Evolutionary conservation across 83 land plant genomes (phyloP).

Genomic region (Picea mariana): DNA sequence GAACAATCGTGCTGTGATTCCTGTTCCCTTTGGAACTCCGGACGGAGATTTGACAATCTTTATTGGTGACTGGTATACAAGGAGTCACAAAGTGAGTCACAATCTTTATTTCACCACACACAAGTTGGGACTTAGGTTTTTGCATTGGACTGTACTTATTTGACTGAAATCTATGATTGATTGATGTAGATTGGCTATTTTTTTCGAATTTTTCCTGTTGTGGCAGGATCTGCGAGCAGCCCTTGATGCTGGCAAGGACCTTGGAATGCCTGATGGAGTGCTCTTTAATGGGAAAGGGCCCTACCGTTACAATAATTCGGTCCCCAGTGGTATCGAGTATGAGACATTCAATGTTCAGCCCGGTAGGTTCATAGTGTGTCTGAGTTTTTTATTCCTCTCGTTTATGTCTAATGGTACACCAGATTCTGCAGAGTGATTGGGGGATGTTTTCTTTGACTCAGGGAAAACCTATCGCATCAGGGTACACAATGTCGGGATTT

Average conservation of each 20-base stretch:
- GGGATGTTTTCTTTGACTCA: slow-evolving; percentile 24
- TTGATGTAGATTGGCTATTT: background rate
- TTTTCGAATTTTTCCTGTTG: background rate
- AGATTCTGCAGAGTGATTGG: slow-evolving; percentile 8
- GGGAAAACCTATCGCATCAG: slow-evolving; percentile 84
- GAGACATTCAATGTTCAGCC: slow-evolving; percentile 58
- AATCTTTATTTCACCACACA: background rate
- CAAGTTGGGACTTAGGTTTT: background rate
- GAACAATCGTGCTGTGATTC: slow-evolving; percentile 39
- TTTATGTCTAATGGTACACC: background rate
- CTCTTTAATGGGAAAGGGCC: slow-evolving; percentile 77
- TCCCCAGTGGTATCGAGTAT: slow-evolving; percentile 39
- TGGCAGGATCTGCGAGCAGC: slow-evolving; percentile 55
- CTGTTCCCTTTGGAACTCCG: slow-evolving; percentile 63
- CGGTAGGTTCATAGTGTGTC: slow-evolving; percentile 32
- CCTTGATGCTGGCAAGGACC: slow-evolving; percentile 60
- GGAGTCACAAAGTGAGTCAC: slow-evolving; percentile 51
- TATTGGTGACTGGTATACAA: slow-evolving; percentile 75
- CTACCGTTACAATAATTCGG: slow-evolving; percentile 54
- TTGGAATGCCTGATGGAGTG: slow-evolving; percentile 78
- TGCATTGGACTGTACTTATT: slow-evolving; percentile 5
- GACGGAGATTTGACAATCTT: slow-evolving; percentile 51
- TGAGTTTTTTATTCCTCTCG: background rate
- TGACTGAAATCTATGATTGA: background rate
- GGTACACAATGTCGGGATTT: slow-evolving; percentile 77